Conservation (phyloP, 1,284 basidiomycete species). For the Cystodermella granulosa region DNA sequence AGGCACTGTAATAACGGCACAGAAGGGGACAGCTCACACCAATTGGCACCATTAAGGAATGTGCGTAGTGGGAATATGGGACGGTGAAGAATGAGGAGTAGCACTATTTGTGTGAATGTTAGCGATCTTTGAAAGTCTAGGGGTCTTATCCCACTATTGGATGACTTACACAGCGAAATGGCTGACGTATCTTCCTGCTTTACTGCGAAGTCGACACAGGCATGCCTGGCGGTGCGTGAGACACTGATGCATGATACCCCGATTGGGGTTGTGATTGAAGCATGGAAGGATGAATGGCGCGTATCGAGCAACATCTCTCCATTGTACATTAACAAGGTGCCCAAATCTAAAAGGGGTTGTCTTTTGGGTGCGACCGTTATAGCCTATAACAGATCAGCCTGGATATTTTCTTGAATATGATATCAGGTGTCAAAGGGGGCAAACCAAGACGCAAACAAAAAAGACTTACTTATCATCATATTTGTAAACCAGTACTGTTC, state of each 20-base stretch:
- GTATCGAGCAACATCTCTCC: constrained; percentile 37
- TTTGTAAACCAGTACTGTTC: constrained; percentile 68
- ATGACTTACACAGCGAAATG: constrained; percentile 51
- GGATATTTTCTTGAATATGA: no score
- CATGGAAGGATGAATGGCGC: constrained; percentile 26
- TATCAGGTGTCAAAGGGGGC: no score
- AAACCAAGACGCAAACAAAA: constrained; percentile 3
- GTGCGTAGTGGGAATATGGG: constrained; percentile 35
- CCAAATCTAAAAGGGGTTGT: constrained; percentile 44
- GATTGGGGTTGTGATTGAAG: constrained; percentile 5
- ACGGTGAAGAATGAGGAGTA: constrained; percentile 37
- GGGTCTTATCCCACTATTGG: constrained; percentile 54
- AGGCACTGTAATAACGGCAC: constrained; percentile 44
- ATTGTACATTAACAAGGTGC: constrained; percentile 36
- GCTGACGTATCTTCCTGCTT: constrained; percentile 54
- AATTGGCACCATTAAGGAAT: constrained; percentile 32
- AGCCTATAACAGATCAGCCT: constrained; percentile 54
- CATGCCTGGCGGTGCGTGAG: constrained; percentile 34
- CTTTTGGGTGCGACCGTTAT: constrained; percentile 44
- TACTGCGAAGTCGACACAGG: constrained; percentile 52
- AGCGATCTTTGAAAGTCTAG: constrained; percentile 22
- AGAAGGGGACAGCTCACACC: constrained; percentile 36
- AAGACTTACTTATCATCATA: constrained; percentile 54
- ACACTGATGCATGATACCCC: constrained; percentile 2
- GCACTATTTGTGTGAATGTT: constrained; percentile 8